phyloP scores from a whole-genome alignment of 2,329 filamentous ascomycete genomes.

The Lasiodiplodia sp. region DNA sequence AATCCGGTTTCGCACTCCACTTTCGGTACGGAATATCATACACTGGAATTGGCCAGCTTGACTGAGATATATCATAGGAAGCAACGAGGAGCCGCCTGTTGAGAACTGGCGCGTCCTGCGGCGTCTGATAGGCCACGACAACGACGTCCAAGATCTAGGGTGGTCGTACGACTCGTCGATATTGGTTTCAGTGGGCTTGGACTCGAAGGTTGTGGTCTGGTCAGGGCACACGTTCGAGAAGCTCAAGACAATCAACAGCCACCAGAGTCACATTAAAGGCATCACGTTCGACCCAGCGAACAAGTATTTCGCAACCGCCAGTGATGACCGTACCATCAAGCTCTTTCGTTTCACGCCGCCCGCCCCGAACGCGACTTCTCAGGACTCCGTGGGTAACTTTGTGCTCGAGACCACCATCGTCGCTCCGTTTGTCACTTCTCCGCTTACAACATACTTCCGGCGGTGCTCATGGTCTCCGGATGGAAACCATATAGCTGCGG shows the following conservation, averaged over 20 bases:
- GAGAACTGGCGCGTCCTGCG: constrained; percentile 98
- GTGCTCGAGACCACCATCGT: constrained; percentile 91
- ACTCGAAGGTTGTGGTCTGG: constrained; percentile 98
- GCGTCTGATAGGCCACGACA: constrained; percentile 94
- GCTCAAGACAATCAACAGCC: constrained; percentile 88
- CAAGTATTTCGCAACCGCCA: constrained; percentile 98
- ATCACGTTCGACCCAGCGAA: constrained; percentile 98
- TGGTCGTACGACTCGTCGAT: constrained; percentile 98
- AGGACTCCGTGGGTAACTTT: constrained; percentile 98
- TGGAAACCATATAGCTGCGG: constrained; percentile 94
- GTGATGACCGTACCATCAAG: constrained; percentile 95
- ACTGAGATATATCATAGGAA: constrained; percentile 57
- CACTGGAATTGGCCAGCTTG: constrained; percentile 6
- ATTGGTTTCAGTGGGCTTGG: constrained; percentile 91
- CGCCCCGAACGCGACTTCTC: constrained; percentile 86
- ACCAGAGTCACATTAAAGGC: constrained; percentile 98
- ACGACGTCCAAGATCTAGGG: constrained; percentile 96
- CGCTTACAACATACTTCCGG: constrained; percentile 95
- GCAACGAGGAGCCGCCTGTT: constrained; percentile 88
- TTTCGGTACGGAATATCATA: constrained; percentile 69
- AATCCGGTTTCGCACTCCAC: constrained; percentile 77
- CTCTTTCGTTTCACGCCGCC: constrained; percentile 95
- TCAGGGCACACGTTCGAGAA: constrained; percentile 98
- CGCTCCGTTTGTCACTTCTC: constrained; percentile 86
- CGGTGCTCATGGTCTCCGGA: constrained; percentile 98